phyloP scores from a whole-genome alignment of 371 early-diverging fungal genomes.

The Rhizopus stolonifer region DNA sequence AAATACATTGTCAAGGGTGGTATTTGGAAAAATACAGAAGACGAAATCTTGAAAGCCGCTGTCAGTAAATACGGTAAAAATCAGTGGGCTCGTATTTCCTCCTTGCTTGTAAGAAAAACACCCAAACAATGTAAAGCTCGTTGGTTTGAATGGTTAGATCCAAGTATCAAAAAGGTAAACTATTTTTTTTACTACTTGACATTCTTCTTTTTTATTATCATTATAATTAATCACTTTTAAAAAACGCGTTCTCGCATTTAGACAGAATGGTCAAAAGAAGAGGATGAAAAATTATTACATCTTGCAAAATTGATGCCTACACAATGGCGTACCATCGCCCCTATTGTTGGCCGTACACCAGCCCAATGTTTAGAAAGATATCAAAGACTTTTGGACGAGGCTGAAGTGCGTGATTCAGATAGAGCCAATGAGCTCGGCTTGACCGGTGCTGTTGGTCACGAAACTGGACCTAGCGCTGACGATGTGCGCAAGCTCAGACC shows the following conservation, averaged over 20 bases:
- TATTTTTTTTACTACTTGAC: too few relatives aligned
- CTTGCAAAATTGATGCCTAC: conserved; percentile 98
- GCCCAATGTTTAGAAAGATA: conserved; percentile 97
- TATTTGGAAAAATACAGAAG: conserved; percentile 92
- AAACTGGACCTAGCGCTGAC: conserved; percentile 77
- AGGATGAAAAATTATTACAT: conserved; percentile 96
- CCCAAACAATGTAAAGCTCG: conserved; percentile 98
- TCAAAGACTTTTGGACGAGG: conserved; percentile 93
- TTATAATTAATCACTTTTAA: background rate
- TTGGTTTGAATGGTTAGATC: conserved; percentile 99
- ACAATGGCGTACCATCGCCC: conserved; percentile 98
- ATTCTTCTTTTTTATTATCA: background rate
- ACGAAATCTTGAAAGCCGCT: conserved; percentile 97
- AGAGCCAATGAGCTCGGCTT: conserved; percentile 65
- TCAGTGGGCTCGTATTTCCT: conserved; percentile 98
- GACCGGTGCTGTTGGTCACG: conserved; percentile 64
- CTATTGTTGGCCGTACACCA: conserved; percentile 97
- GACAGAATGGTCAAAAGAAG: conserved; percentile 98
- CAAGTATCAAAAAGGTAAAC: conserved; percentile 90
- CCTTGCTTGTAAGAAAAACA: conserved; percentile 90
- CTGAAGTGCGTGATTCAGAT: conserved; percentile 72
- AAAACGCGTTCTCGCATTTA: conserved; percentile 18
- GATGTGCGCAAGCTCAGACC: conserved; percentile 84
- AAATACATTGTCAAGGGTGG: conserved; percentile 64
- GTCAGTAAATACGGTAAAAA: conserved; percentile 98